Conservation (phyloP, 1,284 basidiomycete genomes). For the Papiliotrema nemorosa region DNA sequence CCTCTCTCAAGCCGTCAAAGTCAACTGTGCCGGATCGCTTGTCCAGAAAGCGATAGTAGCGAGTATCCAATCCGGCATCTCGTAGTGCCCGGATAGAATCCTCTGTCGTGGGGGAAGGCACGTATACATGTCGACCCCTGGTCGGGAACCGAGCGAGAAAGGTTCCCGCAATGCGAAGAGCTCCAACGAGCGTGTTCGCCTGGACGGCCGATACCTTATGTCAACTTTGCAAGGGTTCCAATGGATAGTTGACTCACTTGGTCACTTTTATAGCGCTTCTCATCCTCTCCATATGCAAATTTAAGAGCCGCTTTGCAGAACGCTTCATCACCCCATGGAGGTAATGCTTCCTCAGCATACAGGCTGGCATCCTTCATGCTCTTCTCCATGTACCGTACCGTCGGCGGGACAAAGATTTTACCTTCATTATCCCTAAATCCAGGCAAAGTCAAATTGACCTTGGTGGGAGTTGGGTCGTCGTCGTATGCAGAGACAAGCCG, state of each 20-base stretch:
- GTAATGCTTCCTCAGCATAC: conserved; percentile 30
- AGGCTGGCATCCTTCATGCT: conserved; percentile 28
- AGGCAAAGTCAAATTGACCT: conserved; percentile 88
- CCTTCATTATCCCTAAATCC: conserved; percentile 82
- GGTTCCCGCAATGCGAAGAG: conserved; percentile 84
- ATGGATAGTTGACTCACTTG: conserved; percentile 17
- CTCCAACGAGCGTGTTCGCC: conserved; percentile 93
- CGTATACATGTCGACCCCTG: conserved; percentile 25
- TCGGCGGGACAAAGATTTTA: conserved; percentile 89
- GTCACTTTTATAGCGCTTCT: conserved; percentile 66
- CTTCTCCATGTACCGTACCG: conserved; percentile 71
- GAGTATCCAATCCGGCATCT: conserved; percentile 42
- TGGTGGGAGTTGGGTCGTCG: conserved; percentile 70
- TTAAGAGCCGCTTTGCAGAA: conserved; percentile 40
- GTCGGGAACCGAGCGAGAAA: conserved; percentile 72
- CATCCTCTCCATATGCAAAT: conserved; percentile 54
- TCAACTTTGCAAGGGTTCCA: background rate
- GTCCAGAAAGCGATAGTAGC: conserved; percentile 68
- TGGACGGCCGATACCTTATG: conserved; percentile 57
- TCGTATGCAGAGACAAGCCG: conserved; percentile 65
- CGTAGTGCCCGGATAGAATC: conserved; percentile 40
- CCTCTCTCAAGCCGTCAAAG: conserved; percentile 66
- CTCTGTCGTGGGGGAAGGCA: conserved; percentile 37
- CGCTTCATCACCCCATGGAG: conserved; percentile 40
- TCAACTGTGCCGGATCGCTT: conserved; percentile 84